These are phyloP conservation scores for Tuber indicum DNA, from an alignment of 495 filamentous ascomycete genomes.

Conservation along the genomic window DNA sequence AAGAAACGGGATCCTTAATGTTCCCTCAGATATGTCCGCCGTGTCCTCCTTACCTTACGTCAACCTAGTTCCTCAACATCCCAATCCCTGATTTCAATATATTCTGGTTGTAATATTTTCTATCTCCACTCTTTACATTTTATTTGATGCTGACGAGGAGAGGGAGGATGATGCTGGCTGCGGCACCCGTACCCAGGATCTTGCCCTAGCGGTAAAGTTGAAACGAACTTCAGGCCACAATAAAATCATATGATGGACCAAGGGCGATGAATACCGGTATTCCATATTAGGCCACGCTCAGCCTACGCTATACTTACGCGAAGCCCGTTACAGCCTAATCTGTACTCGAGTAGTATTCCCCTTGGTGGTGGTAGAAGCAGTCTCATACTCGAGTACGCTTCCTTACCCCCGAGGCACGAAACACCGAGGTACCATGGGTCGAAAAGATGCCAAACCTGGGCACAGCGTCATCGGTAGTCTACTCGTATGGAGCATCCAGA, in stretches of 20 bases:
- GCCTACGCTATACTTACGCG: too few species aligned
- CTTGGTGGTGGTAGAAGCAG: too few species aligned
- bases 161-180: not conserved
- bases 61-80: not conserved
- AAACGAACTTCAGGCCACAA: not conserved
- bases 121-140: not conserved
- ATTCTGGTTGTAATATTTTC: not conserved
- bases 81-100: not conserved
- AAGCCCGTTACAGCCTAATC: too few species aligned
- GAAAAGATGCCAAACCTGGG: too few species aligned
- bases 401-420: too few species aligned
- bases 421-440: too few species aligned
- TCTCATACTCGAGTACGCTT: too few species aligned
- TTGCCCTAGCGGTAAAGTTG: not conserved
- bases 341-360: too few species aligned
- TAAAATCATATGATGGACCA: not conserved
- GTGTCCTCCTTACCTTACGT: not conserved
- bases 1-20: not conserved
- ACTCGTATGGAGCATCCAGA: too few species aligned
- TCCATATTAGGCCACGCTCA: not conserved
- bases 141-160: not conserved
- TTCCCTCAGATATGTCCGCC: not conserved
- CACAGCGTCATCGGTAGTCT: too few species aligned
- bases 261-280: not conserved
- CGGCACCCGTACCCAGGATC: not conserved